phyloP scores from a whole-genome alignment of 2,329 filamentous ascomycete genomes.

The Monosporascus sp. region DNA sequence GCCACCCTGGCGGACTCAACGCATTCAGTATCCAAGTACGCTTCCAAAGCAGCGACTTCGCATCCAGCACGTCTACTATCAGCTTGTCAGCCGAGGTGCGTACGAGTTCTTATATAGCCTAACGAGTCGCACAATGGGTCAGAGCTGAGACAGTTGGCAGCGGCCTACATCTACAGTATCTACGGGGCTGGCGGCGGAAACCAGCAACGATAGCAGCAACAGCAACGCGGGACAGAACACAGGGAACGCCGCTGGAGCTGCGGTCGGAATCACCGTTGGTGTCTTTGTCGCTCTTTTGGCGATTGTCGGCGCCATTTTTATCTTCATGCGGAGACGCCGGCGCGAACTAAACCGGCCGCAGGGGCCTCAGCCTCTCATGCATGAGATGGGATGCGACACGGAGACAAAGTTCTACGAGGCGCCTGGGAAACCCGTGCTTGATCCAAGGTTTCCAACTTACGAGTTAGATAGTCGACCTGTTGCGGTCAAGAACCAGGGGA shows the following conservation, averaged over 20 bases:
- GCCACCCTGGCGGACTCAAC: conserved; percentile 8
- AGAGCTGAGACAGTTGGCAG: too few relatives aligned
- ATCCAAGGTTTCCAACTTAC: too few relatives aligned
- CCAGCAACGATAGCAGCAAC: not conserved
- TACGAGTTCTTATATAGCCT: not conserved
- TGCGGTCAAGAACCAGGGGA: too few relatives aligned
- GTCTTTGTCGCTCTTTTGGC: not conserved
- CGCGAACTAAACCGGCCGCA: not conserved
- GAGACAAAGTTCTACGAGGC: too few relatives aligned
- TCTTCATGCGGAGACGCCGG: not conserved
- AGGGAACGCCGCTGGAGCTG: not conserved
- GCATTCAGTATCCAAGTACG: conserved; percentile 15
- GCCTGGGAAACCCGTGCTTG: too few relatives aligned
- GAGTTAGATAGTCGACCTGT: too few relatives aligned
- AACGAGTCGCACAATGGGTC: not conserved
- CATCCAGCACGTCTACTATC: conserved; percentile 1
- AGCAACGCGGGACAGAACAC: not conserved
- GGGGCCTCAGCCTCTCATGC: too few relatives aligned
- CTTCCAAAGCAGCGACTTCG: conserved; percentile 10
- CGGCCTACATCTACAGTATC: not conserved
- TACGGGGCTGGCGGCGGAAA: not conserved
- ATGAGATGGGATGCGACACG: too few relatives aligned
- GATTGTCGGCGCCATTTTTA: not conserved
- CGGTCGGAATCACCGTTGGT: conserved; percentile 5
- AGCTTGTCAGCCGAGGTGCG: not conserved